These are phyloP conservation scores for Pisolithus orientalis DNA, from an alignment of 768 basidiomycete species.

Conservation along the genomic window DNA sequence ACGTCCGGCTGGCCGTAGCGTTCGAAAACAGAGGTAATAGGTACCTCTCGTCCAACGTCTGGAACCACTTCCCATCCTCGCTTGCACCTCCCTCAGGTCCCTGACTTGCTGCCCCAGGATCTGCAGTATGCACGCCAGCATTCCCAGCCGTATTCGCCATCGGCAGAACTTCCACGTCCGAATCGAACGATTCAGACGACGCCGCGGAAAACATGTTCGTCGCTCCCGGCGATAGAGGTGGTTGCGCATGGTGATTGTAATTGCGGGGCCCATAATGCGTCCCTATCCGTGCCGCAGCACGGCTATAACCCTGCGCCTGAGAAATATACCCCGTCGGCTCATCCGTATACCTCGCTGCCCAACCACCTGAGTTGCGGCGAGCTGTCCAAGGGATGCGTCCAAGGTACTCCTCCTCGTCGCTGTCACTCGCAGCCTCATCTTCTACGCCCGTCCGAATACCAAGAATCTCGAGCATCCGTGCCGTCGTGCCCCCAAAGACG, in stretches of 20 bases:
- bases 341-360: conserved; percentile 36
- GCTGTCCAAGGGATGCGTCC: conserved; percentile 31
- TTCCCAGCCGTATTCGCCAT: conserved; percentile 50
- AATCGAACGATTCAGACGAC: conserved; percentile 74
- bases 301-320: conserved; percentile 20
- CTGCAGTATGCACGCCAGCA: conserved; percentile 7
- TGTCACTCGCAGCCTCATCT: conserved; percentile 69
- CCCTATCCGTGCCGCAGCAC: conserved; percentile 43
- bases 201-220: conserved; percentile 54
- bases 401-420: conserved; percentile 41
- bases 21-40: conserved; percentile 90
- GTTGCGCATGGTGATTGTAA: conserved; percentile 59
- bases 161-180: conserved; percentile 74
- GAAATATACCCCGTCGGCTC: conserved; percentile 36
- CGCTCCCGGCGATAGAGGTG: conserved; percentile 13
- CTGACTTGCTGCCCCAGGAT: background rate
- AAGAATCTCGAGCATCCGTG: conserved; percentile 94
- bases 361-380: conserved; percentile 31
- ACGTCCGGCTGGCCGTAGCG: conserved; percentile 81
- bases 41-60: conserved; percentile 89
- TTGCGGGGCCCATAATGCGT: conserved; percentile 46
- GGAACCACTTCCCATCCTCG: conserved; percentile 94
- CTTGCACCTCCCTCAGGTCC: conserved; percentile 21
- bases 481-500: conserved; percentile 95
- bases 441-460: conserved; percentile 94